Evolutionary conservation across 331 rosid genomes (phyloP), one percentile per base, ranked within the genome.

Genomic region (Ulmus americana): DNA sequence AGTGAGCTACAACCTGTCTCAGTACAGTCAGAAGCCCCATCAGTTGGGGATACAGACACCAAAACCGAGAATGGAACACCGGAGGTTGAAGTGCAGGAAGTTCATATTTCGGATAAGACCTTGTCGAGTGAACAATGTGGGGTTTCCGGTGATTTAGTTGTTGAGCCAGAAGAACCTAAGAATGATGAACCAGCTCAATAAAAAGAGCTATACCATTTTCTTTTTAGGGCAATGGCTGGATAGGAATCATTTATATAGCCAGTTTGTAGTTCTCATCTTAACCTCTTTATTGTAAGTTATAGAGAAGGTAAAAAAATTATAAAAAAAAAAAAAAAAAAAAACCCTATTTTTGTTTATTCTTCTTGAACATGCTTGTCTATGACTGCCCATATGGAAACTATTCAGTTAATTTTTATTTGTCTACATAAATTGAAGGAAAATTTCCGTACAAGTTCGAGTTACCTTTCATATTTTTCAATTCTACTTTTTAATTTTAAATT

Each of bases 61-160:
- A 72, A 68, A 69, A 72, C 58, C 50, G 80, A 51, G 48, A 81
- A 54, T 39, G 75, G 28, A 72, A 75, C 61, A 60, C 72, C 75
- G 42, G 74, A 74, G 53, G 18, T 64, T 54, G 63, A 76, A 56
- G 69, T 20, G 12, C 53, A 59, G 78, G 64, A 61, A 59, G 74
- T 8, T 39, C 55, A 61, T n/a, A 48, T 48, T 18, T 53, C 58
- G 1, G 58, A 15, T 20, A 53, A 53, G 22, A 22, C 40, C 22
- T 3, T 8, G 4, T 53, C 39, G 4, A 28, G 35, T 53, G 39
- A 20, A 43, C 43, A 10, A 56, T 28, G 61, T 56, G 12, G 45
- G 4, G 18, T 56, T 10, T 43, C 59, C 65, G 7, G 35, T 28
- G 71, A 60, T 59, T 6, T 68, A 42, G 39, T 4, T 54, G 62